Evolutionary conservation across 2,329 filamentous ascomycete species (phyloP), one percentile per base, ranked within the genome.

Genomic region (Dactylellina sp.): DNA sequence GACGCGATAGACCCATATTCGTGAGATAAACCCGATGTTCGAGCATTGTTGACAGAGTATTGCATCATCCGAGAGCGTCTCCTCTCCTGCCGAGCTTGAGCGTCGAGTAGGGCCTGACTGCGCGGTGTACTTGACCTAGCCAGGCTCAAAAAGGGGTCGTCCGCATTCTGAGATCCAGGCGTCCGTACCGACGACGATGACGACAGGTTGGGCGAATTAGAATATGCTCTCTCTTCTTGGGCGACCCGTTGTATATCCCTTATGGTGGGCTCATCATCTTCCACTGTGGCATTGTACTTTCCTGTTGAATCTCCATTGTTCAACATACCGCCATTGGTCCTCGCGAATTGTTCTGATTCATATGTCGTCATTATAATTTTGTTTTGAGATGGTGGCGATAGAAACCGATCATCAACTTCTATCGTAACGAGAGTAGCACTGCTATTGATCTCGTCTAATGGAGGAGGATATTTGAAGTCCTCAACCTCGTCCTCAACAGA

Each of bases 111-210:
- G 35, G 68, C 68, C 53, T 72, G 68, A 50, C 68, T 72, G 18
- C 68, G 55, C 24, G 75, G 75, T 32, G 77, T 77, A 39, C 77
- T 76, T 11, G 76, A 75, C 47, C 76, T 76, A 18, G 77, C 77
- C 49, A 79, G 70, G 52, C 71, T 78, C 42, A 79, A 70, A 62
- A 79, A 79, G 39, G 78, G 71, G 61, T 79, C 77, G 28, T 78
- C 77, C 22, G 47, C 40, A 40, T 46, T 68, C 35, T 66, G 63
- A 16, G 71, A 75, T 18, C 57, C 55, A 9, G 71, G 62, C 4
- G 56, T 68, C 24, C 63, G 56, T 6, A 44, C 55, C 12, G 56
- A 49, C 32, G 71, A 55, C 46, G 47, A 57, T 14, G 9, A 32
- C 28, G 56, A 68, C 12, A 32, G 32, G 32, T 52, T 52, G 7